These are phyloP conservation scores for Fusarium liriodendri DNA, from an alignment of 2,329 filamentous ascomycete genomes.

Conservation along the genomic window DNA sequence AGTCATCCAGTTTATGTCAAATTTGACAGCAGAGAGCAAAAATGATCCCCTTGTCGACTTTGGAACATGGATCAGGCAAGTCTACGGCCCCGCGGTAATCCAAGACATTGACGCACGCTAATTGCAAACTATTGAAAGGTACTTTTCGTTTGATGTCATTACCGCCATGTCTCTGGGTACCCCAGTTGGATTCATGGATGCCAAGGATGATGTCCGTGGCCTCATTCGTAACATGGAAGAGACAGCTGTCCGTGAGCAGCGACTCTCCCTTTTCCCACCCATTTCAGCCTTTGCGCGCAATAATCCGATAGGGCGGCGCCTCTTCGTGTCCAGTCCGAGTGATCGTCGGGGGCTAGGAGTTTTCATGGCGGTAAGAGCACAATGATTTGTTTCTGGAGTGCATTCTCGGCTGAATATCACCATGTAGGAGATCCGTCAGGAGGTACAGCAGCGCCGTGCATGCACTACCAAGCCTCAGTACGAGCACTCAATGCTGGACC, in stretches of 20 bases:
- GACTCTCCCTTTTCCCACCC: not conserved
- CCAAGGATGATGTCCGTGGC: not conserved
- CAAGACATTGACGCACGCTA: not conserved
- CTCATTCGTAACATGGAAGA: not conserved
- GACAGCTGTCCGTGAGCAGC: not conserved
- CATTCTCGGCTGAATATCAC: not conserved
- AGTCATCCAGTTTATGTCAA: not conserved
- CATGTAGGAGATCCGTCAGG: not conserved
- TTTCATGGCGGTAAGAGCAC: not conserved
- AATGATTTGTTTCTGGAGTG: not conserved
- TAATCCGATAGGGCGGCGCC: not conserved
- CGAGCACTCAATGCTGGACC: not conserved
- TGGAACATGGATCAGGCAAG: not conserved
- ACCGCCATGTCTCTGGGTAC: not conserved
- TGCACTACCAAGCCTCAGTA: not conserved
- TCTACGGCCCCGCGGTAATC: not conserved
- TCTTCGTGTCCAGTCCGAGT: not conserved
- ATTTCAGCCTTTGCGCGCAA: not conserved
- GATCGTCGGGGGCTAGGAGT: not conserved
- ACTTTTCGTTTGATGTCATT: not conserved
- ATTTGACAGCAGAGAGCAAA: not conserved
- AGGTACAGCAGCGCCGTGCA: not conserved
- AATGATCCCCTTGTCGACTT: not conserved
- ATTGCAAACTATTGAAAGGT: not conserved
- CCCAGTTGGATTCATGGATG: not conserved